phyloP scores from a whole-genome alignment of 768 basidiomycete genomes.

The Krasilnikovozyma curviuscula region DNA sequence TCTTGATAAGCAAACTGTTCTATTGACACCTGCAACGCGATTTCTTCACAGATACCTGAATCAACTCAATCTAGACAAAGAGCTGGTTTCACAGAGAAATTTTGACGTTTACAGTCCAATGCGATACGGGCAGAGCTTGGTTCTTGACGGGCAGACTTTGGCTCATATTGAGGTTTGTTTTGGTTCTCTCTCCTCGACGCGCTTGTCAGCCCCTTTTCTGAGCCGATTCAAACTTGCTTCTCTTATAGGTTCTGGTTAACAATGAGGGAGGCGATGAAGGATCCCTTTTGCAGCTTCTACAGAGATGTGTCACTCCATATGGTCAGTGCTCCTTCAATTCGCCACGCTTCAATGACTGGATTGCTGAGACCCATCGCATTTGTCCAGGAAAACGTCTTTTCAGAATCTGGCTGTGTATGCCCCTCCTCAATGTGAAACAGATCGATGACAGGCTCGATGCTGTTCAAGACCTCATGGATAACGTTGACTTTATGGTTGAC shows the following conservation, averaged over 20 bases:
- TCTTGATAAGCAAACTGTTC: neutral
- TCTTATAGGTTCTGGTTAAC: slow-evolving; percentile 51
- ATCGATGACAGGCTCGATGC: slow-evolving; percentile 94
- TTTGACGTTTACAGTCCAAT: slow-evolving; percentile 97
- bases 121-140: slow-evolving; percentile 62
- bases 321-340: slow-evolving; percentile 33
- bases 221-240: slow-evolving; percentile 19
- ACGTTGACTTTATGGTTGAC: slow-evolving; percentile 52
- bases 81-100: slow-evolving; percentile 84
- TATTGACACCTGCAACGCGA: neutral
- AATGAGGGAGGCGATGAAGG: slow-evolving; percentile 88
- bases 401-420: slow-evolving; percentile 90
- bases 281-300: slow-evolving; percentile 59
- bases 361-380: neutral
- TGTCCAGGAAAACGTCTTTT: slow-evolving; percentile 71
- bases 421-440: slow-evolving; percentile 54
- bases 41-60: slow-evolving; percentile 47
- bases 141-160: slow-evolving; percentile 84
- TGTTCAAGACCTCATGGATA: slow-evolving; percentile 68
- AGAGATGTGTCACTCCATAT: slow-evolving; percentile 74
- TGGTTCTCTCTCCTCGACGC: neutral
- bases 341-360: too few relatives aligned
- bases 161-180: slow-evolving; percentile 69
- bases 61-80: slow-evolving; percentile 86
- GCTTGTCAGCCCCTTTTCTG: neutral